phyloP scores from a whole-genome alignment of 805 yeast species.

The Suhomyces vadensis region DNA sequence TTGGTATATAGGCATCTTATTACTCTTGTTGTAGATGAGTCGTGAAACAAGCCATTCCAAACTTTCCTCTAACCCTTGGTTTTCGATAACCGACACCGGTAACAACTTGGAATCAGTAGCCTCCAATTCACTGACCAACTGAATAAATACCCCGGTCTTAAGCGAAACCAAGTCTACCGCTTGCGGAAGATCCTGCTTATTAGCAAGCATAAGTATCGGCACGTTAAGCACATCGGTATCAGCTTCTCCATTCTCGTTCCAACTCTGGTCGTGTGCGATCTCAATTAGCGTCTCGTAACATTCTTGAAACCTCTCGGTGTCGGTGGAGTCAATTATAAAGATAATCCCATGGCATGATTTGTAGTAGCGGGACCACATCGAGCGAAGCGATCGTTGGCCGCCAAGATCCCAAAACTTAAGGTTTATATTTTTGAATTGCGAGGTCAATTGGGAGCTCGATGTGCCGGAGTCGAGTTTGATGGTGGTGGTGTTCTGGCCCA shows the following conservation, averaged over 20 bases:
- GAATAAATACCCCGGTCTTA: slow-evolving; percentile 81
- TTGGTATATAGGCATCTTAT: slow-evolving; percentile 58
- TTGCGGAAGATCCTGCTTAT: slow-evolving; percentile 77
- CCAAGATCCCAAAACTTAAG: slow-evolving; percentile 96
- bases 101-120: slow-evolving; percentile 90
- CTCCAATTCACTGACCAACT: slow-evolving; percentile 74
- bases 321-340: slow-evolving; percentile 91
- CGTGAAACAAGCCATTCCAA: slow-evolving; percentile 85
- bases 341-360: slow-evolving; percentile 86
- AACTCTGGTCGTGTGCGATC: slow-evolving; percentile 45
- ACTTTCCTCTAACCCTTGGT: slow-evolving; percentile 83
- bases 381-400: slow-evolving; percentile 84
- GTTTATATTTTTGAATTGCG: slow-evolving; percentile 43
- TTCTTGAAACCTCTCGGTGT: slow-evolving; percentile 77
- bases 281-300: slow-evolving; percentile 64
- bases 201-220: slow-evolving; percentile 92
- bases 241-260: slow-evolving; percentile 30
- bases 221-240: slow-evolving; percentile 50
- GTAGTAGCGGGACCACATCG: slow-evolving; percentile 87
- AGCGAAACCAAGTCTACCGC: slow-evolving; percentile 52
- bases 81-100: slow-evolving; percentile 83
- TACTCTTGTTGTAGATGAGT: slow-evolving; percentile 62
- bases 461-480: slow-evolving; percentile 37
- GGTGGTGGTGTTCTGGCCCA: slow-evolving; percentile 80
- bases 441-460: slow-evolving; percentile 33